Conservation (phyloP, 208 protist species). For the Angomonas ambiguus region DNA sequence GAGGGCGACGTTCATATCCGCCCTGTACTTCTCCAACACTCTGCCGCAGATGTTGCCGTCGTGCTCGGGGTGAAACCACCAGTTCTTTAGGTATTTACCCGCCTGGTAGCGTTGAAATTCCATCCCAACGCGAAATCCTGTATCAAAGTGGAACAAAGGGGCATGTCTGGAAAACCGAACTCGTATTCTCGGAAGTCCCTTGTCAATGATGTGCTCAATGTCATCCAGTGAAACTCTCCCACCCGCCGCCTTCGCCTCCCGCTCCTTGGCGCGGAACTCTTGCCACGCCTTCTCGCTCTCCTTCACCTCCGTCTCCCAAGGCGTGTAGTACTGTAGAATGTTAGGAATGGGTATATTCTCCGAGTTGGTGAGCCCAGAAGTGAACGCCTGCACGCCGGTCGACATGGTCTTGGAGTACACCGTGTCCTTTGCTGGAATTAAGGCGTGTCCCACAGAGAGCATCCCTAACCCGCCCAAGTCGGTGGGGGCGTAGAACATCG, state of each 20-base stretch:
- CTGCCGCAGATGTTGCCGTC: slow-evolving; percentile 99
- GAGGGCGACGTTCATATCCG: slow-evolving; percentile 99
- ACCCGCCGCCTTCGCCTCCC: slow-evolving; percentile 96
- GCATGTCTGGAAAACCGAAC: slow-evolving; percentile 99
- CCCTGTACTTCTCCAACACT: slow-evolving; percentile 99
- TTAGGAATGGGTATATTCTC: slow-evolving; percentile 99
- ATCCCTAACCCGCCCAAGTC: slow-evolving; percentile 99
- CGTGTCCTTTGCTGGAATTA: slow-evolving; percentile 99
- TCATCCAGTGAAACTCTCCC: slow-evolving; percentile 99
- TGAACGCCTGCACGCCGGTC: slow-evolving; percentile 98
- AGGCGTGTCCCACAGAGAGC: slow-evolving; percentile 99
- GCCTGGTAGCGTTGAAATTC: slow-evolving; percentile 99
- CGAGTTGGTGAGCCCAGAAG: slow-evolving; percentile 97
- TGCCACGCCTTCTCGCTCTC: slow-evolving; percentile 99
- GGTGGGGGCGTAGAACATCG: slow-evolving; percentile 99
- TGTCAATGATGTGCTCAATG: slow-evolving; percentile 99
- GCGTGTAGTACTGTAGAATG: slow-evolving; percentile 99
- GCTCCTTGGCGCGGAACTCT: slow-evolving; percentile 98
- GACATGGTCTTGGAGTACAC: slow-evolving; percentile 98
- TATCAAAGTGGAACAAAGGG: slow-evolving; percentile 99
- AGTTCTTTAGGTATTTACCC: slow-evolving; percentile 98
- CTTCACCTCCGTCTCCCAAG: slow-evolving; percentile 99
- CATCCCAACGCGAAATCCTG: slow-evolving; percentile 98
- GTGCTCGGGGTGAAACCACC: slow-evolving; percentile 99
- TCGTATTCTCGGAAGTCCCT: slow-evolving; percentile 99